Evolutionary conservation across 768 basidiomycete genomes (phyloP).

Genomic region (Termitomyces sp.): DNA sequence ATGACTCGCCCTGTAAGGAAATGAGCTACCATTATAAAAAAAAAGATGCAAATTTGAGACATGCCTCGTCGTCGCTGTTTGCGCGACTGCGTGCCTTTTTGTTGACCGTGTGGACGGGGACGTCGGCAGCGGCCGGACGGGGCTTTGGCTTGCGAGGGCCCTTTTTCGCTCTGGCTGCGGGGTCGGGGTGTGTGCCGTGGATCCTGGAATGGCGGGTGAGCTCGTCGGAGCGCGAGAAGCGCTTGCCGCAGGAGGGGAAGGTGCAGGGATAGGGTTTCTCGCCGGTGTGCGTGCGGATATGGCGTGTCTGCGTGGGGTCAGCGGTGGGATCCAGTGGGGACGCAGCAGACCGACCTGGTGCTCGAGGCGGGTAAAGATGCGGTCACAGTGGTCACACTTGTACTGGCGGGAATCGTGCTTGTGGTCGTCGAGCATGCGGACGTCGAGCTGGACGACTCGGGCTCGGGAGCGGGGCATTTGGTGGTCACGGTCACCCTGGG

Average conservation of each 20-base stretch:
- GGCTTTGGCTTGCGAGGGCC: not conserved
- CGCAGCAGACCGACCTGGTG: too few relatives aligned
- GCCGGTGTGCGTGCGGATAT: slow-evolving; percentile 97
- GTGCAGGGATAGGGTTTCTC: slow-evolving; percentile 96
- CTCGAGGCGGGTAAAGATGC: slow-evolving; percentile 95
- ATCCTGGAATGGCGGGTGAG: slow-evolving; percentile 94
- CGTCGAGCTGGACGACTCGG: slow-evolving; percentile 2
- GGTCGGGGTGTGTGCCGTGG: slow-evolving; percentile 52
- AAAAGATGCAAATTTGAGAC: not conserved
- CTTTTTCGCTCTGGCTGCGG: slow-evolving; percentile 16
- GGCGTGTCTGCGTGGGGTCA: slow-evolving; percentile 66
- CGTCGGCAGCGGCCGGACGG: slow-evolving; percentile 2
- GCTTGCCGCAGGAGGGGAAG: slow-evolving; percentile 93
- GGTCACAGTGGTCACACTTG: slow-evolving; percentile 89
- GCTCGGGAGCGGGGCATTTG: too few relatives aligned
- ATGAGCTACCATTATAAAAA: too few relatives aligned
- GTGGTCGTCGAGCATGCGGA: slow-evolving; percentile 20
- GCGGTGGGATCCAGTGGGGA: too few relatives aligned
- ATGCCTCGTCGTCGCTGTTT: slow-evolving; percentile 80
- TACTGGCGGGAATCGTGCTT: slow-evolving; percentile 64
- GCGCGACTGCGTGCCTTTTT: slow-evolving; percentile 78
- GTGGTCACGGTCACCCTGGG: too few relatives aligned
- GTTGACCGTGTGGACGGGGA: slow-evolving; percentile 32
- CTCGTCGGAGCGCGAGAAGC: slow-evolving; percentile 98
- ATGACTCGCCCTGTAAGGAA: slow-evolving; percentile 41